Evolutionary conservation across 495 filamentous ascomycete species (phyloP), one percentile per base, ranked within the genome.

Genomic region (Hapsidospora chrysogenum): DNA sequence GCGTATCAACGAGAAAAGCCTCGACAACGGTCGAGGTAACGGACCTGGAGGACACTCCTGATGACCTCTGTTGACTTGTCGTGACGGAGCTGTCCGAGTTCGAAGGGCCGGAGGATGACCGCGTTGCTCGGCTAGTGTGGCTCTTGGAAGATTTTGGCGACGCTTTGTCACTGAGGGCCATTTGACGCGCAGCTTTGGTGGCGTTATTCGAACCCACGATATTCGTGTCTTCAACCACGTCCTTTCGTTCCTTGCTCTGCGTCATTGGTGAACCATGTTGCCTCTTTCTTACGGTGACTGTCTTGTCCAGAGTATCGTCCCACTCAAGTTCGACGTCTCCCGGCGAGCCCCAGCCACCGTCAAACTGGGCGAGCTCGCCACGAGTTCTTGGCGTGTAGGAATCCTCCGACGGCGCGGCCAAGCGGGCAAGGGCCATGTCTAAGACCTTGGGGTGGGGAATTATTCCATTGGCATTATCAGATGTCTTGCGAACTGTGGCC

Each of bases 1-100:
- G 61, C 3, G 61, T 58, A 32, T 79, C 75, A 23, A 83, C 68
- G 17, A 83, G 64, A 51, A 80, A 67, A 9, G 73, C 79, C 53
- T 80, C 77, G 11, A 85, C 66, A 3, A 74, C 53, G 0, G 79
- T 83, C 3, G 80, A 83, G 7, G 67, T 63, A 5, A 63, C 67
- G 32, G 66, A 70, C 33, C 50, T 62, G 15, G 56, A 61, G 9
- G 80, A 84, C 40, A 74, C 61, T 11, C 58, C 62, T 14, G 80
- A 86, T 21, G 70, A 65, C 23, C 67, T 55, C 36, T 58, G 60
- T 6, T 26, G 11, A 11, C 23, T 11, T 26, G 11, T 26, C 6
- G 23, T 6, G 11, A 26, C 23, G 6, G 23, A 26, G 4, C 64
- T 50, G 28, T 68, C 57, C 40, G 50, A 56, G 30, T 47, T 59